Base-by-base conservation (phyloP, 805 yeast species). In the Scheffersomyces amazonensis region DNA sequence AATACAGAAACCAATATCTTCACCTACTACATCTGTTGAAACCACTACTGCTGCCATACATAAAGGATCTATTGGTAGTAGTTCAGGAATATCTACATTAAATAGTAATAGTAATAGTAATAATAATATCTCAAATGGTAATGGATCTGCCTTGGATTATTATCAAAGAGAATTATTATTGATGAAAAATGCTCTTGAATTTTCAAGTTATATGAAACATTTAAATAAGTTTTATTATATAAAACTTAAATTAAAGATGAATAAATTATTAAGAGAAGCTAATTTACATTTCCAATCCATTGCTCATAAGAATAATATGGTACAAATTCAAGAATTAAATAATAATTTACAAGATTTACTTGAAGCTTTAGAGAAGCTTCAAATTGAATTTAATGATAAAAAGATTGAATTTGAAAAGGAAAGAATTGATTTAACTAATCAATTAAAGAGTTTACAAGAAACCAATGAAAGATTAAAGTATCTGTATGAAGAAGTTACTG, bases 141-240 rank as follows among this genome's bases (percentile, higher is more conserved):
- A 24, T 10, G 54, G 54, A 1, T 58, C 56, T 3, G 52, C 63
- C 0, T 34, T 71, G 11, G 73, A 73, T 27, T 78, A 70, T 46
- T 79, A 75, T 42, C 76, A 76, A 38, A 63, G 87, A 39, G 87
- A 83, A 49, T 58, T 81, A 12, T 53, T 81, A 38, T 62, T 81
- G 25, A 48, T 70, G 41, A 71, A 71, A 36, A 83, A 82, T 53
- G 88, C 82, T 51, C 60, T 79, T 27, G 83, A 80, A 34, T 82
- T 83, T 48, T 64, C 77, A 3, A 67, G 71, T 34, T 80, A 76
- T 53, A 51, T 78, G 47, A 75, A 74, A 34, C 65, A 73, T 35
- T 62, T 76, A 41, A 66, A 64, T 38, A 71, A 73, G 46, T 62
- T 35, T 30, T 38, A 47, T 18, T 55, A 54, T 35, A 39, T 54